Evolutionary conservation across 306 rosid genomes (phyloP).

Genomic region (Cyamopsis tetragonoloba): DNA sequence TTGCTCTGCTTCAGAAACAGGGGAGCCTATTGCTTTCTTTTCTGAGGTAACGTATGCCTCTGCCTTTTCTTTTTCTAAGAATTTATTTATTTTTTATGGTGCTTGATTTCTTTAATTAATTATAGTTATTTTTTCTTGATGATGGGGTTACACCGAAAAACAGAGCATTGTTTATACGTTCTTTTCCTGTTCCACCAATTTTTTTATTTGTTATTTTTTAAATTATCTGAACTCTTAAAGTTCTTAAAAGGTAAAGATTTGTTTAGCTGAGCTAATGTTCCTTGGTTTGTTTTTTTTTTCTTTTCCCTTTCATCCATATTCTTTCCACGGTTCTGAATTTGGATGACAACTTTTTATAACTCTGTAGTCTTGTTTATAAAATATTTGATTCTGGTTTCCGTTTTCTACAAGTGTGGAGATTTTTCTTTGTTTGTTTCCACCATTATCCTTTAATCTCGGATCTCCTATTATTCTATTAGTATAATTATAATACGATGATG

Average conservation of each 20-base stretch:
- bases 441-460: neutral
- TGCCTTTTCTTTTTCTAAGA: neutral
- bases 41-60: neutral
- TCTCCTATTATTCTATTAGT: neutral
- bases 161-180: neutral
- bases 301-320: neutral
- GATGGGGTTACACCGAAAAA: neutral
- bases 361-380: neutral
- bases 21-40: neutral
- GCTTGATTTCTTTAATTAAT: neutral
- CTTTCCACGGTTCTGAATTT: neutral
- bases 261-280: neutral
- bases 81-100: neutral
- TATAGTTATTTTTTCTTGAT: neutral
- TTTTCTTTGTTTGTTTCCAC: neutral
- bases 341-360: neutral
- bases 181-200: neutral
- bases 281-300: neutral
- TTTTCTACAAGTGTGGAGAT: neutral
- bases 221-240: too few relatives aligned
- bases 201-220: too few relatives aligned
- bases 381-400: neutral
- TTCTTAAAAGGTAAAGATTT: too few relatives aligned
- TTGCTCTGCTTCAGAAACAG: too few relatives aligned
- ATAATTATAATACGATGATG: neutral